A percentile compares a stretch with the other conserved stretches of the same genome.
Conservation (phyloP, 2,329 filamentous ascomycete species). For the Chrysoporthe deuterocubensis region DNA sequence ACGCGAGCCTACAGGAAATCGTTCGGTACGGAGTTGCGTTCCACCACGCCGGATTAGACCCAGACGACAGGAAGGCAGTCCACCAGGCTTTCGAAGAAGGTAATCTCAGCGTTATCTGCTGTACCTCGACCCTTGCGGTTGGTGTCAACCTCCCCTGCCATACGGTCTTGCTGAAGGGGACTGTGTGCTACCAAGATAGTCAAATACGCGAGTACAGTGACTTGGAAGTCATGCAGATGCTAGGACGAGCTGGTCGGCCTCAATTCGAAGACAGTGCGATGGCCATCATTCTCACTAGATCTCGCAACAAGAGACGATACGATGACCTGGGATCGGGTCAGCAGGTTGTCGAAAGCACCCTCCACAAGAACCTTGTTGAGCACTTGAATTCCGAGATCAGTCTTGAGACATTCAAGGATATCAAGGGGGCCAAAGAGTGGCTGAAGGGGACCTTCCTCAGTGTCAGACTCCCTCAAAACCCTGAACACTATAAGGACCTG, state of each 20-base stretch:
- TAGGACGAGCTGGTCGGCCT: slow-evolving; percentile 80
- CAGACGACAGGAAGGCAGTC: slow-evolving; percentile 65
- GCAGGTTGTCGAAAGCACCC: slow-evolving; percentile 74
- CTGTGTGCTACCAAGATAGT: slow-evolving; percentile 65
- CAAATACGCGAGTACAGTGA: slow-evolving; percentile 74
- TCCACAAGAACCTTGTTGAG: slow-evolving; percentile 80
- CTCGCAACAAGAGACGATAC: slow-evolving; percentile 67
- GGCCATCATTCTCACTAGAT: slow-evolving; percentile 78
- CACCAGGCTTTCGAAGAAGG: slow-evolving; percentile 72
- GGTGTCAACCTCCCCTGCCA: slow-evolving; percentile 85
- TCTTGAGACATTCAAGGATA: slow-evolving; percentile 70
- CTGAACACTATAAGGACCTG: slow-evolving; percentile 65
- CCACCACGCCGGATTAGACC: slow-evolving; percentile 77
- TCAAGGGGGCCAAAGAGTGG: slow-evolving; percentile 72
- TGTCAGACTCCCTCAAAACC: slow-evolving; percentile 73
- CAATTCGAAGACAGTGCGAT: slow-evolving; percentile 79
- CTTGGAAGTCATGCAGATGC: slow-evolving; percentile 88
- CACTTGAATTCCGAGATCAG: slow-evolving; percentile 85
- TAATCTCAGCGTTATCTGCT: slow-evolving; percentile 80
- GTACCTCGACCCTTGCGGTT: slow-evolving; percentile 82
- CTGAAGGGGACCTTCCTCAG: slow-evolving; percentile 78
- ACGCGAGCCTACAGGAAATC: slow-evolving; percentile 61
- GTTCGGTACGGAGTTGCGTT: slow-evolving; percentile 69
- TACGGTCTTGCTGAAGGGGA: slow-evolving; percentile 82
- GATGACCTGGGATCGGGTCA: slow-evolving; percentile 74